Base-by-base conservation (phyloP, 23 red algal species). In the Gracilaria vermiculophylla region DNA sequence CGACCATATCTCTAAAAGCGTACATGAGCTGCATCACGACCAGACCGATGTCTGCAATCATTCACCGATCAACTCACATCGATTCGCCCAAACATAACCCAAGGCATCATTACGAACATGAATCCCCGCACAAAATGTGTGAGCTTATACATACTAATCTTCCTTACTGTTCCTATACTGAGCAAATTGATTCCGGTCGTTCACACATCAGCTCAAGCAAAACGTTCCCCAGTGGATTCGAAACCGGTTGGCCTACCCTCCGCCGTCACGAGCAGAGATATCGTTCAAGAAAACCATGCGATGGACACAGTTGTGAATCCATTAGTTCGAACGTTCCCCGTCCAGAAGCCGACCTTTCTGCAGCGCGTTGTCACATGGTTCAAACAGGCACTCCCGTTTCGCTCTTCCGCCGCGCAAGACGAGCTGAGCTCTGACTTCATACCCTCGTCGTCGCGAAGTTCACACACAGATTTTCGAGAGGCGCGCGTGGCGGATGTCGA, bases 401-500 rank as follows among this genome's bases (percentile, higher is more conserved):
- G 39, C 21, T 73, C 42, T 25, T 48, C 42, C 24, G 23, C 39
- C 20, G 23, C 4, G 8, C 39, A 73, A 28, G 39, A 73, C 47
- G 67, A 48, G 1, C 4, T 12, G 0, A 2, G 37, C 6, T 24
- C 36, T 39, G 67, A 48, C 28, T 24, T 48, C 20, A 47, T 47
- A 24, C 15, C 67, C 25, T 73, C 42, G 3, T 73, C 67, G 8
- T 64, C 58, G 17, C 28, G 58, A 64, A 17, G 24, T 15, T 34
- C 28, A 34, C 58, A 64, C 32, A 34, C 58, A 64, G 7, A 15
- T 16, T 73, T 73, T 73, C 67, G 32, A 27, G 19, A 42, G 47
- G 40, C 42, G 13, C 67, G 67, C 15, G 42, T 88, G 29, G 66
- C 43, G 19, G 84, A 66, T 3, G 69, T 88, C 34, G 54, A 88